Base-by-base conservation (phyloP, 345 rosid genomes). In the Boechera retrofracta region DNA sequence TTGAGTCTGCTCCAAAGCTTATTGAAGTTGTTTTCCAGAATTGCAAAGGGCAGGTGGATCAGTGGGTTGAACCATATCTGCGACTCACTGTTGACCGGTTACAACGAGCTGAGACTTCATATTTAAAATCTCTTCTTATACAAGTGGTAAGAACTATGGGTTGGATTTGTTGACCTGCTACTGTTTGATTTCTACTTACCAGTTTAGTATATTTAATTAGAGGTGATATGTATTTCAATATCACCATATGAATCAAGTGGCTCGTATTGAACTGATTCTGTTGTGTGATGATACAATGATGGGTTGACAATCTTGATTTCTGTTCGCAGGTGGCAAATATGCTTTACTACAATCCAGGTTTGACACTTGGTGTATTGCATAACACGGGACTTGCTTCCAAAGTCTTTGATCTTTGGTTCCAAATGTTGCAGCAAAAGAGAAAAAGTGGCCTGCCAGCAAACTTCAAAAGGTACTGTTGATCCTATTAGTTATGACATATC, bases 21-120 rank as follows among this genome's bases (percentile, higher is more conserved):
- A 90, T 96, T 77, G 92, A 93, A 81, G 98, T 96, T 60, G 89
- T 96, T 80, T 90, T 96, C 75, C 99, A 96, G 86, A 93, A 96
- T 77, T 91, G 98, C 82, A 90, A 83, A 83, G 99, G 98, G 59
- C 98, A 91, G 80, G 98, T 96, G 82, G 99, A 96, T 85, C 98
- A 85, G 4, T 96, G 97, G 97, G 86, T 89, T 76, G 99, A 96
- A 76, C 98, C 99, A 80, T 96, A 90, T 83, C 79, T 96, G 62
- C 88, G 91, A 77, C 82, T 96, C 61, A 89, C 97, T 5, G 82
- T 93, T 76, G 95, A 91, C 72, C 86, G 97, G 64, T 85, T 96
- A 78, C 89, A 84, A 41, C 86, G 89, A 68, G 82, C 96, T n/a
- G 91, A 90, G 77, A 88, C 85, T 75, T 81, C 97, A 55, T 84